Evolutionary conservation across 805 yeast species (phyloP).

Genomic region (Candida oleophila): DNA sequence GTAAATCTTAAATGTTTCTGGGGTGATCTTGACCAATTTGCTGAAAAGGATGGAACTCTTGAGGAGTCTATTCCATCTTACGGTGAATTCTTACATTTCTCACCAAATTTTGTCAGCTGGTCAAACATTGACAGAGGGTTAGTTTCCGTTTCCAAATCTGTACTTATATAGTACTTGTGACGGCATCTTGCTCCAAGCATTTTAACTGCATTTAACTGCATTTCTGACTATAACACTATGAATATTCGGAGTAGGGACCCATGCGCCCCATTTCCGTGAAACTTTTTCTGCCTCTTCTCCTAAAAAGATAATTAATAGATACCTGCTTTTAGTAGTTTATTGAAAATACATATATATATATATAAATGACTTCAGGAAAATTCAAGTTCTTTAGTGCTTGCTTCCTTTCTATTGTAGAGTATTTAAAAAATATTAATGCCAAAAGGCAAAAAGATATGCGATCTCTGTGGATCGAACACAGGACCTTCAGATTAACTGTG

Average conservation of each 20-base stretch:
- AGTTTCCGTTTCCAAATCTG: slow-evolving; percentile 53
- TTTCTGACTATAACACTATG: too few relatives aligned
- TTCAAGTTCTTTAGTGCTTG: background rate
- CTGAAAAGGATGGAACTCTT: slow-evolving; percentile 33
- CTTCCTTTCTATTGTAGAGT: background rate
- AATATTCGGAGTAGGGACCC: too few relatives aligned
- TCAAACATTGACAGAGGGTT: slow-evolving; percentile 69
- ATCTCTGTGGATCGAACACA: slow-evolving; percentile 30
- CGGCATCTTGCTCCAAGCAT: too few relatives aligned
- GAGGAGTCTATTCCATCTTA: slow-evolving; percentile 60
- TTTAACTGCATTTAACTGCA: too few relatives aligned
- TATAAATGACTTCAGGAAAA: background rate
- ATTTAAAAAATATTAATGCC: background rate
- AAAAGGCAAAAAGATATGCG: slow-evolving; percentile 14
- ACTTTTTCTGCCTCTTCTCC: background rate
- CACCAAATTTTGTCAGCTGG: slow-evolving; percentile 64
- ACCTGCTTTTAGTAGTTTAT: background rate
- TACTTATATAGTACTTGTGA: slow-evolving; percentile 39
- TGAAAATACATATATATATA: too few relatives aligned
- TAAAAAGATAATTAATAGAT: background rate
- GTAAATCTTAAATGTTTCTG: slow-evolving; percentile 68
- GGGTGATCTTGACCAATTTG: slow-evolving; percentile 61
- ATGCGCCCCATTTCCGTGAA: too few relatives aligned
- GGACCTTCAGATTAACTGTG: slow-evolving; percentile 28
- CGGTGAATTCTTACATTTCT: slow-evolving; percentile 64